These are phyloP conservation scores for Pterocarpus macrocarpus DNA, from an alignment of 306 rosid species.

Conservation along the genomic window DNA sequence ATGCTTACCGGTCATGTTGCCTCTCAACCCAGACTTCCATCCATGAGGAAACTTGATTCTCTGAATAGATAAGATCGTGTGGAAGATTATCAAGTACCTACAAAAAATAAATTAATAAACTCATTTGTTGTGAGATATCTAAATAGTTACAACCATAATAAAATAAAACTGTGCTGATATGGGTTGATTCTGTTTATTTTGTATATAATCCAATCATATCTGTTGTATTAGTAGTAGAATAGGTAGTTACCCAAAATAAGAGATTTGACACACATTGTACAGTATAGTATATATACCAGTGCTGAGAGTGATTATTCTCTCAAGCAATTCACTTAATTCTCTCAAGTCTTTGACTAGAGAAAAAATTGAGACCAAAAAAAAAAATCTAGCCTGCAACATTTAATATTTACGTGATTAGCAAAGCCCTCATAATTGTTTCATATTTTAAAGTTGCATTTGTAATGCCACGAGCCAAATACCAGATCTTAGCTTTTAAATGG, in stretches of 20 bases:
- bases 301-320: no score
- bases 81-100: slow-evolving; percentile 99
- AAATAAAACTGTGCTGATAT: neutral
- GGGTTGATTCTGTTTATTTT: no score
- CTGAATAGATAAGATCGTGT: slow-evolving; percentile 88
- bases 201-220: no score
- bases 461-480: slow-evolving; percentile 6
- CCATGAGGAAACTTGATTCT: slow-evolving; percentile 88
- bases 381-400: slow-evolving; percentile 25
- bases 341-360: no score
- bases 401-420: slow-evolving; percentile 20
- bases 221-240: no score
- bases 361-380: neutral
- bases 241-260: no score
- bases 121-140: slow-evolving; percentile 16
- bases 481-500: slow-evolving; percentile 30
- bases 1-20: slow-evolving; percentile 68
- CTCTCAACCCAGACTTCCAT: slow-evolving; percentile 95
- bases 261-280: no score
- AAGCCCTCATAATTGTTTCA: neutral
- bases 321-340: no score
- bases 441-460: neutral
- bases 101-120: slow-evolving; percentile 37
- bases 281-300: no score
- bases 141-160: slow-evolving; percentile 8